These are phyloP conservation scores for Aspergillus brunneoviolaceus DNA, from an alignment of 2,329 filamentous ascomycete genomes.

Conservation along the genomic window DNA sequence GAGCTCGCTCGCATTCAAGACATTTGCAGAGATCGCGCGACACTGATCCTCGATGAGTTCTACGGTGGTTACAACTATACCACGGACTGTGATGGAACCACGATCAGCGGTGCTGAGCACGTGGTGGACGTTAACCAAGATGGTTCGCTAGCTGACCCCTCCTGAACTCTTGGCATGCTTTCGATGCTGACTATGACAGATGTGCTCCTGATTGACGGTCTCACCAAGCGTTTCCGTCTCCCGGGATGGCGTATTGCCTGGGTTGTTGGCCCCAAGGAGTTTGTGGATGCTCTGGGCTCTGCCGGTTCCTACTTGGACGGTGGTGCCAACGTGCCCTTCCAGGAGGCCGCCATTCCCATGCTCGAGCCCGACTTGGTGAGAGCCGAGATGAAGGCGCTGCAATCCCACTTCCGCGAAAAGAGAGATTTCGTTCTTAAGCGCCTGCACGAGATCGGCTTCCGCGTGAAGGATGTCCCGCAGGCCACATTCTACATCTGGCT, in stretches of 20 bases:
- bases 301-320: constrained; percentile 94
- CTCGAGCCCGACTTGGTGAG: constrained; percentile 80
- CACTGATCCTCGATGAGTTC: constrained; percentile 94
- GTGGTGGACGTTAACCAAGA: constrained; percentile 86
- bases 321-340: constrained; percentile 91
- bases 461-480: constrained; percentile 79
- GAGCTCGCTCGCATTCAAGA: constrained; percentile 90
- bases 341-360: constrained; percentile 90
- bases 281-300: constrained; percentile 87
- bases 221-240: constrained; percentile 95
- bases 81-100: constrained; percentile 82
- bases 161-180: background rate
- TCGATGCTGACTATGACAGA: constrained; percentile 47
- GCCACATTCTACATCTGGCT: constrained; percentile 93
- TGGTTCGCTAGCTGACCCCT: constrained; percentile 29
- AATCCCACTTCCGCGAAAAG: constrained; percentile 87
- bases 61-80: constrained; percentile 97
- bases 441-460: constrained; percentile 82
- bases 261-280: constrained; percentile 95
- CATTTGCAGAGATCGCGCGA: constrained; percentile 85
- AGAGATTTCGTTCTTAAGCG: constrained; percentile 84
- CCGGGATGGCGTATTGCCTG: constrained; percentile 96
- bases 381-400: constrained; percentile 83
- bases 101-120: constrained; percentile 86
- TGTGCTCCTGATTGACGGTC: constrained; percentile 89